A percentile compares a stretch with the other conserved stretches of the same genome.
Conservation (phyloP, 176 grass and related monocot genomes). For the Rhynchospora tenuis region DNA sequence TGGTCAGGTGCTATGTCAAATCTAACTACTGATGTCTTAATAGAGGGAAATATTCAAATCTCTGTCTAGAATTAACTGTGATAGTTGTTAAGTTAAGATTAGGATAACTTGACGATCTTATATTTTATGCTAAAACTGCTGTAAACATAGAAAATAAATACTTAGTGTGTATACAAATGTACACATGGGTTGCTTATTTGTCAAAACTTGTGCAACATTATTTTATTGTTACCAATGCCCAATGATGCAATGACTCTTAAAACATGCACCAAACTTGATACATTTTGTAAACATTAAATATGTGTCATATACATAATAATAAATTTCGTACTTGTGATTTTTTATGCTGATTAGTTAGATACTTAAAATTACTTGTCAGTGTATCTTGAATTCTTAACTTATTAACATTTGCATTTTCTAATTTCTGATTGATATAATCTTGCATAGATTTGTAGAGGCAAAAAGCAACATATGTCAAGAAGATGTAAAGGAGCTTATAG, state of each 20-base stretch:
- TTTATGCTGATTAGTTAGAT: not conserved
- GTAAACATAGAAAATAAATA: not conserved
- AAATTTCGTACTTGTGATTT: not conserved
- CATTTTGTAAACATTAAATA: not conserved
- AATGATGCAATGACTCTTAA: not conserved
- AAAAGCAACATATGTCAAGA: constrained; percentile 76
- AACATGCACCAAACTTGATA: not conserved
- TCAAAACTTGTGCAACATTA: not conserved
- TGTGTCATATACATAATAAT: not conserved
- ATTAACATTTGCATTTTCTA: not conserved
- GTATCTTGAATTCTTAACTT: not conserved
- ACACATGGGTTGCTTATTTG: not conserved
- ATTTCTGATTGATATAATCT: not conserved
- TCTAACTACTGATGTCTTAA: not conserved
- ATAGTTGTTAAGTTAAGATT: not conserved
- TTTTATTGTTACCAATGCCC: not conserved
- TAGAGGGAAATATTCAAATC: not conserved
- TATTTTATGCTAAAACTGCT: not conserved
- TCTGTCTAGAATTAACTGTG: not conserved
- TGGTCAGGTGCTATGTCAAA: not conserved
- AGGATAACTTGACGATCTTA: not conserved
- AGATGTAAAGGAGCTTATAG: constrained; percentile 66
- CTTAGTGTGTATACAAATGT: no score
- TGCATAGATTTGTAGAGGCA: constrained; percentile 70
- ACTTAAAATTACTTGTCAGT: not conserved